Evolutionary conservation across 2,329 filamentous ascomycete genomes (phyloP).

Genomic region (Talaromyces atroroseus): DNA sequence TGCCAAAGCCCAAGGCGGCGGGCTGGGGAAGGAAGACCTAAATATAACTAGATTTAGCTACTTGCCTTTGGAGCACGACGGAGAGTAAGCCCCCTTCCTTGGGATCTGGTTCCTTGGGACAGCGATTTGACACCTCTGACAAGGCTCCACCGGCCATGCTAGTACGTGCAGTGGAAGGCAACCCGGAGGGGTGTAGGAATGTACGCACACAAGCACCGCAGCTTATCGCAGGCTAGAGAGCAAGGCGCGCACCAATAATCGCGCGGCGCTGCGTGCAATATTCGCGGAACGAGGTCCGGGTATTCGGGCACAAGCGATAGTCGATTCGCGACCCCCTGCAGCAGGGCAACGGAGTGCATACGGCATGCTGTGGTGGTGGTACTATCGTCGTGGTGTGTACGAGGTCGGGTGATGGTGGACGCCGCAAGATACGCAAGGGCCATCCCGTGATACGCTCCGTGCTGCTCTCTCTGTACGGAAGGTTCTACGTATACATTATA

Average conservation of each 20-base stretch:
- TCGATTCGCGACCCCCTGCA: background rate
- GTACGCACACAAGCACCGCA: background rate
- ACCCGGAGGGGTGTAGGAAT: background rate
- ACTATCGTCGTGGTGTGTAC: too few relatives aligned
- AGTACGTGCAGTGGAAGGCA: background rate
- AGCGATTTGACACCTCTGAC: background rate
- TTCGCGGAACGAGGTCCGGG: background rate
- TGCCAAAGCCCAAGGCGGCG: background rate
- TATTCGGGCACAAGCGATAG: background rate
- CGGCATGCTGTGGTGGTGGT: too few relatives aligned
- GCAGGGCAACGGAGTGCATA: background rate
- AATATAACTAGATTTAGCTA: background rate
- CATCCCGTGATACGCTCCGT: too few relatives aligned
- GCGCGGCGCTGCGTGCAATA: constrained; percentile 1
- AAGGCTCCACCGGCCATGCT: constrained; percentile 4
- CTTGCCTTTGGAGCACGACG: background rate
- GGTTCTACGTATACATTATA: too few relatives aligned
- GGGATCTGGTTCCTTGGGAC: background rate
- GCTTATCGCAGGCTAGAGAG: constrained; percentile 9
- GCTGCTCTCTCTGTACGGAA: too few relatives aligned
- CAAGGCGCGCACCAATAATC: background rate
- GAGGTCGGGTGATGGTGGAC: too few relatives aligned
- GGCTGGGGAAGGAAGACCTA: background rate
- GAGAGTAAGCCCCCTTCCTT: background rate
- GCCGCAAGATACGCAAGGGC: too few relatives aligned